These are phyloP conservation scores for Isabelozyma rhagii DNA, from an alignment of 805 yeast genomes.

Conservation along the genomic window DNA sequence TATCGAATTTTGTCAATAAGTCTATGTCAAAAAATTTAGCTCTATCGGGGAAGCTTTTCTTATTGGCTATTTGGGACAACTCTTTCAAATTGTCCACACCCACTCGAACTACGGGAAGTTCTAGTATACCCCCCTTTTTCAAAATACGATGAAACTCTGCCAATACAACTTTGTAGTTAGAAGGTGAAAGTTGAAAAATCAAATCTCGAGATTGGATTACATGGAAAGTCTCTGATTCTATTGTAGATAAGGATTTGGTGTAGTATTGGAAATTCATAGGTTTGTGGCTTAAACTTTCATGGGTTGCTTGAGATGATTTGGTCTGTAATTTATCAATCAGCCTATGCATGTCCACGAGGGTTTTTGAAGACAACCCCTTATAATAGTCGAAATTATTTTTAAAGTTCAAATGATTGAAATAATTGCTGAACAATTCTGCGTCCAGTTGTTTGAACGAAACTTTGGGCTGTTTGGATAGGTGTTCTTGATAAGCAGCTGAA, in stretches of 20 bases:
- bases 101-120: slow-evolving; percentile 23
- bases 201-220: slow-evolving; percentile 36
- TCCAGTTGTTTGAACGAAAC: slow-evolving; percentile 20
- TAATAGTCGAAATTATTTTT: slow-evolving; percentile 14
- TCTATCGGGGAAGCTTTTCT: not conserved
- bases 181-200: slow-evolving; percentile 24
- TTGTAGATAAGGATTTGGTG: slow-evolving; percentile 18
- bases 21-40: not conserved
- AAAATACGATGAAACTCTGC: slow-evolving; percentile 34
- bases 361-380: slow-evolving; percentile 10
- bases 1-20: slow-evolving; percentile 8
- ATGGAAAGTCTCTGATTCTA: slow-evolving; percentile 29
- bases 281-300: slow-evolving; percentile 15
- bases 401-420: slow-evolving; percentile 17
- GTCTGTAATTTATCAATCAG: slow-evolving; percentile 14
- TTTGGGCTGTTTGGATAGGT: slow-evolving; percentile 6
- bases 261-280: slow-evolving; percentile 32
- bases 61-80: not conserved
- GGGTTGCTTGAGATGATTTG: slow-evolving; percentile 14
- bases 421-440: slow-evolving; percentile 13
- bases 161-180: slow-evolving; percentile 22
- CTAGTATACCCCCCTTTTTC: slow-evolving; percentile 32
- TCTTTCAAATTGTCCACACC: slow-evolving; percentile 4
- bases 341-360: slow-evolving; percentile 16
- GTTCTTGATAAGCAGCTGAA: slow-evolving; percentile 8